Conservation (phyloP, 78 protist species). For the Dictyostelium capitatum region DNA sequence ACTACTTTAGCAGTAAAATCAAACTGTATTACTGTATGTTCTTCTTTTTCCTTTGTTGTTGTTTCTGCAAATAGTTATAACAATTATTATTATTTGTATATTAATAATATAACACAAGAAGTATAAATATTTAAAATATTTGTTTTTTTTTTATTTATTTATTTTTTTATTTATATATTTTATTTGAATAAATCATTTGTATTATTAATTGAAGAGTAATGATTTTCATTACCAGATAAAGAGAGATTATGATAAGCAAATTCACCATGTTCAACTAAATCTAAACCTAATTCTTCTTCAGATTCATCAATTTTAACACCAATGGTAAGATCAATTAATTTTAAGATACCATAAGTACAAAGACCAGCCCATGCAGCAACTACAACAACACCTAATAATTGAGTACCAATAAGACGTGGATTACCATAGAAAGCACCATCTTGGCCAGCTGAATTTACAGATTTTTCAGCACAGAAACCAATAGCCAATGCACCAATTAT, state of each 20-base stretch:
- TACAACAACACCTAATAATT: slow-evolving; percentile 62
- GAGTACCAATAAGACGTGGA: slow-evolving; percentile 62
- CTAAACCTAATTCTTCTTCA: slow-evolving; percentile 78
- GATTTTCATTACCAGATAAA: slow-evolving; percentile 25
- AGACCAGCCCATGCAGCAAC: slow-evolving; percentile 79
- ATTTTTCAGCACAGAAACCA: slow-evolving; percentile 65
- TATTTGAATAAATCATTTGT: slow-evolving; percentile 22
- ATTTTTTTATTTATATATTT: slow-evolving; percentile 12
- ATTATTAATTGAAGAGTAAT: slow-evolving; percentile 15
- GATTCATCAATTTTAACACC: slow-evolving; percentile 50
- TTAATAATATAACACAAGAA: too few species aligned
- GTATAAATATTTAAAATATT: not conserved
- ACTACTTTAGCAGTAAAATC: too few species aligned
- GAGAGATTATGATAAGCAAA: slow-evolving; percentile 64
- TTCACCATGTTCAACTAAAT: slow-evolving; percentile 81
- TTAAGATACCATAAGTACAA: slow-evolving; percentile 29
- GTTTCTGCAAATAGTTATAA: too few species aligned
- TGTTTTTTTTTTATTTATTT: not conserved
- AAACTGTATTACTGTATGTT: too few species aligned
- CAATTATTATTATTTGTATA: too few species aligned
- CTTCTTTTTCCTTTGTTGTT: too few species aligned
- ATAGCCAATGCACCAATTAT: slow-evolving; percentile 81
- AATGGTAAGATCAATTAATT: slow-evolving; percentile 20
- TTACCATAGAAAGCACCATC: slow-evolving; percentile 75
- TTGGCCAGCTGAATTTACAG: slow-evolving; percentile 62